A percentile compares a stretch with the other conserved stretches of the same genome.
These are phyloP conservation scores for Escovopsis sp. DNA, from an alignment of 2,329 filamentous ascomycete species.

Conservation along the genomic window DNA sequence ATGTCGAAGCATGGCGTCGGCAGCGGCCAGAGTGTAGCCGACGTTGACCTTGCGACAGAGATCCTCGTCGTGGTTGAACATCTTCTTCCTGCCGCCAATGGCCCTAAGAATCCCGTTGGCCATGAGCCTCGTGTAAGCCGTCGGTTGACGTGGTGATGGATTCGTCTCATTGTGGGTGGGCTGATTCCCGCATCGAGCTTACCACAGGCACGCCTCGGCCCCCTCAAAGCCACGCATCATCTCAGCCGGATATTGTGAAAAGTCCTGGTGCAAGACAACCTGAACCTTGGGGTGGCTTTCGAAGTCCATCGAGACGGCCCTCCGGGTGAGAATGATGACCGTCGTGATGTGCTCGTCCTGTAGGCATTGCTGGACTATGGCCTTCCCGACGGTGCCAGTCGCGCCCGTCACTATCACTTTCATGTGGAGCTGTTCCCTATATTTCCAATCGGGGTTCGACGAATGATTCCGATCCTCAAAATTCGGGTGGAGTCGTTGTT, in stretches of 20 bases:
- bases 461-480: background rate
- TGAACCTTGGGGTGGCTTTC: conserved; percentile 33
- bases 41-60: conserved; percentile 36
- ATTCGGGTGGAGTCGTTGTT: background rate
- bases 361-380: conserved; percentile 38
- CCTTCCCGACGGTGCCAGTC: conserved; percentile 42
- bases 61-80: conserved; percentile 31
- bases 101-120: conserved; percentile 16
- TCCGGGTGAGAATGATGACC: conserved; percentile 35
- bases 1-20: conserved; percentile 33
- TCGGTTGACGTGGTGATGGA: background rate
- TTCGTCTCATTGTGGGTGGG: no score
- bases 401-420: conserved; percentile 44
- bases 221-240: conserved; percentile 25
- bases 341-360: conserved; percentile 33
- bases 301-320: conserved; percentile 27
- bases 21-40: conserved; percentile 45
- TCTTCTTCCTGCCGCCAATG: conserved; percentile 28
- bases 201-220: conserved; percentile 52
- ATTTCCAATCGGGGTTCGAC: no score
- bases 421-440: conserved; percentile 25
- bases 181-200: conserved; percentile 15
- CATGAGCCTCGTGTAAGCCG: background rate
- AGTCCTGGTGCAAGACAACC: conserved; percentile 36
- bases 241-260: conserved; percentile 31